Evolutionary conservation across 2,329 filamentous ascomycete genomes (phyloP).

Genomic region (Fusarium sarcochroum): DNA sequence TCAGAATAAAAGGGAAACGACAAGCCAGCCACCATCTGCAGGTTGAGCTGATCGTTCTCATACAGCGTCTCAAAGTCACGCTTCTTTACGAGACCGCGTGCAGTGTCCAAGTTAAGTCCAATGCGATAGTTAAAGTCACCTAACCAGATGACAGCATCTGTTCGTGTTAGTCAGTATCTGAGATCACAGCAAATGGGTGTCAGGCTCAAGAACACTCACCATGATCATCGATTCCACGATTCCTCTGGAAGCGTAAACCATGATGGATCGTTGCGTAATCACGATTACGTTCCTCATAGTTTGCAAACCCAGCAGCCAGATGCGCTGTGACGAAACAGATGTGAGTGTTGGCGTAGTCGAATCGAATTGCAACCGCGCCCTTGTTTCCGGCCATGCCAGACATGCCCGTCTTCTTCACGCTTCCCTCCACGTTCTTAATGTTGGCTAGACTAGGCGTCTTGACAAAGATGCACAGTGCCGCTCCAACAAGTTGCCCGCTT

Average conservation of each 20-base stretch:
- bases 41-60: slow-evolving; percentile 93
- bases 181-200: neutral
- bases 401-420: slow-evolving; percentile 93
- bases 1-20: slow-evolving; percentile 95
- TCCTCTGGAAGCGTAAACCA: slow-evolving; percentile 90
- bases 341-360: slow-evolving; percentile 93
- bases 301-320: slow-evolving; percentile 94
- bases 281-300: slow-evolving; percentile 95
- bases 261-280: slow-evolving; percentile 92
- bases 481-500: slow-evolving; percentile 94
- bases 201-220: slow-evolving; percentile 60
- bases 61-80: slow-evolving; percentile 84
- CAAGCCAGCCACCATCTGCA: slow-evolving; percentile 95
- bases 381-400: slow-evolving; percentile 99
- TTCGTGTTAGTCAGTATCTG: slow-evolving; percentile 39
- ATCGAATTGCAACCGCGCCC: slow-evolving; percentile 94
- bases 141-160: slow-evolving; percentile 88
- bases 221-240: slow-evolving; percentile 92
- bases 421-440: slow-evolving; percentile 97
- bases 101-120: slow-evolving; percentile 83
- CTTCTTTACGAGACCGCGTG: slow-evolving; percentile 79
- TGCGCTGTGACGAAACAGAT: slow-evolving; percentile 98
- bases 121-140: slow-evolving; percentile 99
- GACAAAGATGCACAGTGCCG: slow-evolving; percentile 92
- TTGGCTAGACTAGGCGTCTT: slow-evolving; percentile 80